These are phyloP conservation scores for Harringtonia aguacate DNA, from an alignment of 2,329 filamentous ascomycete species.

Conservation along the genomic window DNA sequence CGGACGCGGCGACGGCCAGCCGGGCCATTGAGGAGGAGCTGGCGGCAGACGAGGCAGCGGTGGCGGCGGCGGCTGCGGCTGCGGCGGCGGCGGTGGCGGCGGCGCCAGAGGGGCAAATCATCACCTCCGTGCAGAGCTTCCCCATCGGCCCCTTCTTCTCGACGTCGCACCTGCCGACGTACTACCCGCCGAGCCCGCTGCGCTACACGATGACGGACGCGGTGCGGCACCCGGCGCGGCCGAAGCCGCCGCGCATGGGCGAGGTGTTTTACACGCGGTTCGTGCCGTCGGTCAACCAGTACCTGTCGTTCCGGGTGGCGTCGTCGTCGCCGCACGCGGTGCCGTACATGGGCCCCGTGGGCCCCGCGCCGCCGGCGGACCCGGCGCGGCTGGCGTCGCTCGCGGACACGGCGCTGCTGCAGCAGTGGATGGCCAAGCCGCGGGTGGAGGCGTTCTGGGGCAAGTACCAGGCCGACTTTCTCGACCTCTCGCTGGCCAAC, in stretches of 20 bases:
- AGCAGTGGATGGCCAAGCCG: constrained; percentile 81
- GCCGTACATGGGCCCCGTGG: constrained; percentile 50
- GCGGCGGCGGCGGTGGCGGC: too few relatives aligned
- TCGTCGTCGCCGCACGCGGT: constrained; percentile 55
- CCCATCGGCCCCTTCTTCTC: constrained; percentile 66
- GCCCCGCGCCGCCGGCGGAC: constrained; percentile 26
- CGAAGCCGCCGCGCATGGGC: constrained; percentile 81
- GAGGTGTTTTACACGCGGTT: constrained; percentile 87
- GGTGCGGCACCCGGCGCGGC: constrained; percentile 73
- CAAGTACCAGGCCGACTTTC: constrained; percentile 51
- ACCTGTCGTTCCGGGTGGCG: constrained; percentile 80
- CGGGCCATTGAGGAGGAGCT: constrained; percentile 3
- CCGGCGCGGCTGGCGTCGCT: constrained; percentile 27
- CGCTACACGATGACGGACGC: constrained; percentile 73
- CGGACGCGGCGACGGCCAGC: background rate
- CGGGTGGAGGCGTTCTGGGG: constrained; percentile 85
- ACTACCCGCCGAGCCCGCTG: constrained; percentile 73
- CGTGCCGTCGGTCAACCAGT: constrained; percentile 70
- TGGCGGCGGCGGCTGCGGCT: background rate
- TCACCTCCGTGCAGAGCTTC: constrained; percentile 24
- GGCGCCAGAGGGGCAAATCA: too few relatives aligned
- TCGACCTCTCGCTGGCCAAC: constrained; percentile 52
- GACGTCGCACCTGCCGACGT: constrained; percentile 77
- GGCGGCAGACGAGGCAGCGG: constrained; percentile 5
- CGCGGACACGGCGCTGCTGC: constrained; percentile 51